phyloP scores from a whole-genome alignment of 2,329 filamentous ascomycete species.

The Fusarium luffae region DNA sequence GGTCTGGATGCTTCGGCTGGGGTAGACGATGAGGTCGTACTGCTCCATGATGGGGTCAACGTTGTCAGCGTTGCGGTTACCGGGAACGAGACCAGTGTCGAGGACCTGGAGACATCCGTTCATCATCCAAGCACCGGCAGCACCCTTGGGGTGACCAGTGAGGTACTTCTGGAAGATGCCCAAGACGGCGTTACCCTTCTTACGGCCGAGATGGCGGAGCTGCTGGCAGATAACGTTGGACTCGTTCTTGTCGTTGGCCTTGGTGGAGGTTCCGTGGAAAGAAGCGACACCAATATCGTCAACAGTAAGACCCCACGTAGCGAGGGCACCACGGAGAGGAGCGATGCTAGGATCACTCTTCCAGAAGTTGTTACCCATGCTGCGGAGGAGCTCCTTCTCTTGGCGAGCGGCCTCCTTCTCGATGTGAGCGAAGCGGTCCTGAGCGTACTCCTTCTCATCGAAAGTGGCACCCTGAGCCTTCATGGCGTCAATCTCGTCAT shows the following conservation, averaged over 20 bases:
- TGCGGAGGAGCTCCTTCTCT: conserved; percentile 91
- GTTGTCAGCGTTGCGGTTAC: conserved; percentile 98
- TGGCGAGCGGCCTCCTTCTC: conserved; percentile 87
- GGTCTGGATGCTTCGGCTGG: conserved; percentile 93
- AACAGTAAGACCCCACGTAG: conserved; percentile 97
- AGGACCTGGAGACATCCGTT: conserved; percentile 97
- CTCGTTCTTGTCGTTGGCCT: conserved; percentile 99
- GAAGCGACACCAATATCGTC: conserved; percentile 95
- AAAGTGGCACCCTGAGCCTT: conserved; percentile 81
- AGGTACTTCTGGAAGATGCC: conserved; percentile 99
- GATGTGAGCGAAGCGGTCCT: conserved; percentile 87
- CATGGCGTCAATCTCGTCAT: conserved; percentile 92
- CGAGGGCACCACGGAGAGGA: conserved; percentile 92
- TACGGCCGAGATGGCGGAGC: conserved; percentile 91
- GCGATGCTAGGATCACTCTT: conserved; percentile 94
- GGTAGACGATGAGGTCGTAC: conserved; percentile 98
- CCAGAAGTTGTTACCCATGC: conserved; percentile 99
- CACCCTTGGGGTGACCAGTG: conserved; percentile 98
- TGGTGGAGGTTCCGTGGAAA: conserved; percentile 98
- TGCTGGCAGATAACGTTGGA: conserved; percentile 97
- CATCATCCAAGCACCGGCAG: conserved; percentile 99
- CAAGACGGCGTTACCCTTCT: conserved; percentile 94
- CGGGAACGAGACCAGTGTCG: conserved; percentile 92
- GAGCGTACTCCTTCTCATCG: conserved; percentile 84
- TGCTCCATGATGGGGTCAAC: conserved; percentile 96